Conservation (phyloP, 2,329 filamentous ascomycete species). For the Stachybotrys echinatus region DNA sequence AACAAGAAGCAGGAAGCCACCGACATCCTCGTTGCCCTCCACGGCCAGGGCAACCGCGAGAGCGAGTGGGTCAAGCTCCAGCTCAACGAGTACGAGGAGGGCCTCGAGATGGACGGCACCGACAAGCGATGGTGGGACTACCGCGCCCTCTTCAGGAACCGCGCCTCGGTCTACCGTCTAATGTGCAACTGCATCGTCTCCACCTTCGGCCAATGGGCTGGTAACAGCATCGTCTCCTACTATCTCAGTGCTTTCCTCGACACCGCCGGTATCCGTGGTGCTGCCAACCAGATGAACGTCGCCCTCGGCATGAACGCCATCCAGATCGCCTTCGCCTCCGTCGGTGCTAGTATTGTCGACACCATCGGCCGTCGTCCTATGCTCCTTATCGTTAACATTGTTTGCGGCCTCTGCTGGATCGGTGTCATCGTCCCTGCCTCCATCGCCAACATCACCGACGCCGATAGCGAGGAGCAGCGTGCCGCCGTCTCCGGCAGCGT, state of each 20-base stretch:
- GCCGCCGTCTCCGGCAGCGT: slow-evolving; percentile 21
- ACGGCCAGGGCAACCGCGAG: slow-evolving; percentile 35
- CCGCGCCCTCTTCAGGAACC: slow-evolving; percentile 34
- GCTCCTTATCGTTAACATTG: slow-evolving; percentile 40
- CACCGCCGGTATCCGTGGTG: slow-evolving; percentile 39
- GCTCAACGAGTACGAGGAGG: slow-evolving; percentile 37
- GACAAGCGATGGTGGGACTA: slow-evolving; percentile 47
- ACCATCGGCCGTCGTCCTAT: slow-evolving; percentile 45
- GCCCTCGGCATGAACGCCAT: slow-evolving; percentile 42
- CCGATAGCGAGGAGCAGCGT: slow-evolving; percentile 16
- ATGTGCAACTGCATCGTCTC: slow-evolving; percentile 35
- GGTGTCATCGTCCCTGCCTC: slow-evolving; percentile 40
- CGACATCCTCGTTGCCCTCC: slow-evolving; percentile 29
- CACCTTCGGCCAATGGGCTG: slow-evolving; percentile 39
- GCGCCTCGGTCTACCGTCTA: slow-evolving; percentile 36
- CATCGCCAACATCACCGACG: slow-evolving; percentile 23
- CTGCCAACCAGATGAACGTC: slow-evolving; percentile 36
- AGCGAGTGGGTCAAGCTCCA: slow-evolving; percentile 27
- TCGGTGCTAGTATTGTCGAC: slow-evolving; percentile 44
- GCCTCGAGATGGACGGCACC: slow-evolving; percentile 36
- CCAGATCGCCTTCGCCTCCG: slow-evolving; percentile 40
- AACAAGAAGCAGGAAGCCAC: slow-evolving; percentile 20
- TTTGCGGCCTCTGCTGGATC: slow-evolving; percentile 42
- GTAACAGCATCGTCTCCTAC: slow-evolving; percentile 34
- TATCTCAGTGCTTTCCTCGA: slow-evolving; percentile 45